Conservation (phyloP, 1,284 basidiomycete species). For the Cutaneotrichosporon arboriforme region DNA sequence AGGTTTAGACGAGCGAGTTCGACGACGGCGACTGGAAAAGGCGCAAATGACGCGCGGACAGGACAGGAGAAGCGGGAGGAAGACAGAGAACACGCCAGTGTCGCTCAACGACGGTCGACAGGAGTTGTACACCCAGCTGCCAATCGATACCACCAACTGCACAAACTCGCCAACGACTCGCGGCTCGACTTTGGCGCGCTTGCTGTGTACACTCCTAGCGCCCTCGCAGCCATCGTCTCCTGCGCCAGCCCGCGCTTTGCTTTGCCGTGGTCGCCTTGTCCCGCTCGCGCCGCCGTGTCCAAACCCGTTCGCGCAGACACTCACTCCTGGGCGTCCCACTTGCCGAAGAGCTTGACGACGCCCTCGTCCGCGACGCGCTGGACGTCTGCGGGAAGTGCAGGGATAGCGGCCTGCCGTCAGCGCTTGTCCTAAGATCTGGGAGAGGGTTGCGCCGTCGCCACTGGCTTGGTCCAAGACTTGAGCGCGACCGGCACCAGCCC, state of each 20-base stretch:
- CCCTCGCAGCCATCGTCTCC: background rate
- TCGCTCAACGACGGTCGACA: no score
- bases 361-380: constrained; percentile 70
- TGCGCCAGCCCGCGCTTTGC: background rate
- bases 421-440: background rate
- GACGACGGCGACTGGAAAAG: background rate
- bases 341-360: constrained; percentile 84
- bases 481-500: background rate
- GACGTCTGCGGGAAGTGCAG: constrained; percentile 72
- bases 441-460: no score
- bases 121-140: no score
- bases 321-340: constrained; percentile 95
- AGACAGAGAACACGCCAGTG: no score
- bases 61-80: background rate
- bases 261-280: background rate
- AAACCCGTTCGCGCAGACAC: constrained; percentile 50
- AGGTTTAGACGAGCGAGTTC: background rate
- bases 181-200: no score
- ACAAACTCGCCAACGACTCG: no score
- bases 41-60: background rate
- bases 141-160: no score
- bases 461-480: background rate
- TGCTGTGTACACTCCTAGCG: no score
- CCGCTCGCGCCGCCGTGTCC: background rate
- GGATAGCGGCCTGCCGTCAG: background rate